These are phyloP conservation scores for Podaxis sp. DNA, from an alignment of 768 basidiomycete species.

Conservation along the genomic window DNA sequence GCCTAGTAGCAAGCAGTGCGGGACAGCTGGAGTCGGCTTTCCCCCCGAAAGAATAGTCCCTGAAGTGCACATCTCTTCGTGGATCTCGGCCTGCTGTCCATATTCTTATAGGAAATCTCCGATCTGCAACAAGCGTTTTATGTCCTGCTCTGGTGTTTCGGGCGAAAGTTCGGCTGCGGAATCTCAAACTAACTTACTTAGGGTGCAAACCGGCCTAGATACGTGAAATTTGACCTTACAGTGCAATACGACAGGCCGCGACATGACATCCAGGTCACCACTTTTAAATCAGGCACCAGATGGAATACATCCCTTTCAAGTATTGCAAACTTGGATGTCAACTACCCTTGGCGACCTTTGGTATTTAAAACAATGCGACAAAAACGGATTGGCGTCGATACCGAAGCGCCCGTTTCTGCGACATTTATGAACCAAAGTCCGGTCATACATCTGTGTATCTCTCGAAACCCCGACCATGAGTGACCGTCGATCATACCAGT, in stretches of 20 bases:
- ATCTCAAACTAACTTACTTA: constrained; percentile 16
- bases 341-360: constrained; percentile 6
- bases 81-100: constrained; percentile 10
- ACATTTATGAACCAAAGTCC: constrained; percentile 24
- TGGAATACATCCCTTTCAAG: constrained; percentile 10
- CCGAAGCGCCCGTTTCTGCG: constrained; percentile 23
- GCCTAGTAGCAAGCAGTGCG: background rate
- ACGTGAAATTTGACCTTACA: constrained; percentile 17
- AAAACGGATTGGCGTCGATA: constrained; percentile 25
- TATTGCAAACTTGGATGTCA: background rate
- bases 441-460: constrained; percentile 3
- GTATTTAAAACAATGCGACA: constrained; percentile 25
- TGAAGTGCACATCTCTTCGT: constrained; percentile 10
- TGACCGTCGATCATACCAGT: constrained; percentile 31
- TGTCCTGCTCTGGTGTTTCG: constrained; percentile 2
- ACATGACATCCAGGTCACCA: constrained; percentile 17
- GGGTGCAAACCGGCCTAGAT: constrained; percentile 14
- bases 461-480: constrained; percentile 23
- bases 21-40: background rate
- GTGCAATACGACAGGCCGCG: constrained; percentile 14
- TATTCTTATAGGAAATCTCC: constrained; percentile 10
- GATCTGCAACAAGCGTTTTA: constrained; percentile 14
- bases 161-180: constrained; percentile 14
- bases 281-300: constrained; percentile 21
- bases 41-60: constrained; percentile 6